Evolutionary conservation across 2,329 filamentous ascomycete genomes (phyloP), one percentile per base, ranked within the genome.

Genomic region (Arachnomyces sp.): DNA sequence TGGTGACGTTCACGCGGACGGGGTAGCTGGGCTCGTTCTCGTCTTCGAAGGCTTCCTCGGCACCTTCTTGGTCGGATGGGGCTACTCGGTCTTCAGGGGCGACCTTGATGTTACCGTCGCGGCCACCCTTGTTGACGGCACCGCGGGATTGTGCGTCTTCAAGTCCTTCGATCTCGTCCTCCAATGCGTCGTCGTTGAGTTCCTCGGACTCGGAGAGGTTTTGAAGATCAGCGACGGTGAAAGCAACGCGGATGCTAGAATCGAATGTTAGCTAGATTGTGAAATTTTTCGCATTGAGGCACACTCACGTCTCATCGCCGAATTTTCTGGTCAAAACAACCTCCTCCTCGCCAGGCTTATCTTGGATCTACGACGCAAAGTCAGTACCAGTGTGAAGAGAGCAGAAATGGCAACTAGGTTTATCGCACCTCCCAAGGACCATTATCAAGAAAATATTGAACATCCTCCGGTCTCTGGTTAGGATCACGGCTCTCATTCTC

Each of bases 361-460:
- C 92, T 56, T 85, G 72, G 46, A 81, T 62, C 68, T 76, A 44
- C 15, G 13, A 8, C 4, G 17, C 5, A 29, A 20, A 29, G 2
- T 39, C 20, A 20, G 11, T 7, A 4, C 2, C 7, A 8, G 31
- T 42, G 15, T 49, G 38, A 39, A 25, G 30, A 13, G 12, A 34
- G 9, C 7, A 35, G 16, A 14, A 15, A 3, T 16, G 9, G 7
- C 14, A 18, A 11, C 25, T 15, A 12, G n/a, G 12, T 25, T 25
- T 25, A 4, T 36, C 56, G 39, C 60, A 92, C 74, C 73, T 90
- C 74, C 65, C 88, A 98, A 31, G 82, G 76, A 58, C 82, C 81
- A 68, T 86, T 90, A 59, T 90, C 80, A 35, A 95, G 68, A 66
- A 93, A 95, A 62, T 92, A 85, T 68, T 87, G 82, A 63, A 95